These are phyloP conservation scores for Salix dunnii DNA, from an alignment of 345 rosid genomes.

Conservation along the genomic window DNA sequence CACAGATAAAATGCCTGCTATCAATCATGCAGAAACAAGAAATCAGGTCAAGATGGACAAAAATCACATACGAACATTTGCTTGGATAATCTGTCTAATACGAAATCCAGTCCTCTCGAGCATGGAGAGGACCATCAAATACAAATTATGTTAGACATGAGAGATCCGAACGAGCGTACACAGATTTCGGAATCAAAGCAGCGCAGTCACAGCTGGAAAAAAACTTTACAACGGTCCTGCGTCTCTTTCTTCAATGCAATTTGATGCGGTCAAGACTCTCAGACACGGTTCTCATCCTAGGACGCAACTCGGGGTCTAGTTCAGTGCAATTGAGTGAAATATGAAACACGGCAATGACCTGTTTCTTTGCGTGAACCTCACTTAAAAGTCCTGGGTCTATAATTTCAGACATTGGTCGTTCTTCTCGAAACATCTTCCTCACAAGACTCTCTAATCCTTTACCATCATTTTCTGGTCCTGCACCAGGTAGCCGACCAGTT, in stretches of 20 bases:
- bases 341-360: slow-evolving; percentile 63
- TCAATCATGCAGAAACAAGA: background rate
- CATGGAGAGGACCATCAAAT: background rate
- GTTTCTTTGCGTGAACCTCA: slow-evolving; percentile 64
- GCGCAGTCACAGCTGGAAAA: background rate
- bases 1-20: background rate
- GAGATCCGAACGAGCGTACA: slow-evolving; percentile 5
- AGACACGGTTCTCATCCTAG: slow-evolving; percentile 76
- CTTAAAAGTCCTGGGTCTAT: slow-evolving; percentile 59
- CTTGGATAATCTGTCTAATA: background rate
- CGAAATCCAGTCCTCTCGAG: background rate
- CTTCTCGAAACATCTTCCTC: slow-evolving; percentile 66
- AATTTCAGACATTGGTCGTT: slow-evolving; percentile 63
- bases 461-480: slow-evolving; percentile 53
- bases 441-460: slow-evolving; percentile 61
- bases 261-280: slow-evolving; percentile 75
- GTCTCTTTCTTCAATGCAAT: slow-evolving; percentile 26
- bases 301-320: slow-evolving; percentile 81
- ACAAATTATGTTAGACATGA: background rate
- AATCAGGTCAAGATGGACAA: background rate
- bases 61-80: slow-evolving; percentile 1
- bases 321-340: slow-evolving; percentile 89
- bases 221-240: slow-evolving; percentile 19
- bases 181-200: slow-evolving; percentile 5
- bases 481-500: slow-evolving; percentile 61